Percentiles rank a stretch among this genome's conserved stretches.
Evolutionary conservation across 179 eudicot species (phyloP).

Genomic region (Spergularia azorica): DNA sequence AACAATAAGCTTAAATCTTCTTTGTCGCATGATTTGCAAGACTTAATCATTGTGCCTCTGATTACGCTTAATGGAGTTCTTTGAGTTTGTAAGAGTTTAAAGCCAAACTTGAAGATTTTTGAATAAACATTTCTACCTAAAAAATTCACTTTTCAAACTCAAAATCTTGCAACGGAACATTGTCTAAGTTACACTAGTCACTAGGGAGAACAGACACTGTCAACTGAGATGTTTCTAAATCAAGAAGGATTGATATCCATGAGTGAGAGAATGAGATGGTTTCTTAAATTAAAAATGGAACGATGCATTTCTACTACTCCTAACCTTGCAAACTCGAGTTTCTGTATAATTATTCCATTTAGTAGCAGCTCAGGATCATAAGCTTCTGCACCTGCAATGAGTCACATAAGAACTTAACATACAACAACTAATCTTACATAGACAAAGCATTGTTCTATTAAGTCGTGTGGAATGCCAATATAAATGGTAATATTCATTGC

Average conservation of each 20-base stretch:
- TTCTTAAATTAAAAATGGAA: not conserved
- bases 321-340: constrained; percentile 75
- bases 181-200: not conserved
- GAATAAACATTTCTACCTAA: not conserved
- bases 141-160: not conserved
- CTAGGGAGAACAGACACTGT: not conserved
- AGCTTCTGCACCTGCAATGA: constrained; percentile 56
- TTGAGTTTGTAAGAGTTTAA: not conserved
- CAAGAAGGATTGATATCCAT: not conserved
- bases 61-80: no score
- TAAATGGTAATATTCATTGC: not conserved
- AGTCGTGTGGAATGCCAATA: not conserved
- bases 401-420: constrained; percentile 6
- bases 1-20: no score
- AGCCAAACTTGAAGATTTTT: not conserved
- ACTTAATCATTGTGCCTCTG: no score
- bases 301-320: constrained; percentile 7
- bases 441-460: not conserved
- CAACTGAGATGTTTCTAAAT: not conserved
- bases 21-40: no score
- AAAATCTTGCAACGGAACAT: not conserved
- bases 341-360: constrained; percentile 79
- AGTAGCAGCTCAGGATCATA: constrained; percentile 69
- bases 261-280: not conserved
- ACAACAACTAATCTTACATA: not conserved